These are phyloP conservation scores for Pelargonium fulgidum DNA, from an alignment of 441 rosid species.

Conservation along the genomic window DNA sequence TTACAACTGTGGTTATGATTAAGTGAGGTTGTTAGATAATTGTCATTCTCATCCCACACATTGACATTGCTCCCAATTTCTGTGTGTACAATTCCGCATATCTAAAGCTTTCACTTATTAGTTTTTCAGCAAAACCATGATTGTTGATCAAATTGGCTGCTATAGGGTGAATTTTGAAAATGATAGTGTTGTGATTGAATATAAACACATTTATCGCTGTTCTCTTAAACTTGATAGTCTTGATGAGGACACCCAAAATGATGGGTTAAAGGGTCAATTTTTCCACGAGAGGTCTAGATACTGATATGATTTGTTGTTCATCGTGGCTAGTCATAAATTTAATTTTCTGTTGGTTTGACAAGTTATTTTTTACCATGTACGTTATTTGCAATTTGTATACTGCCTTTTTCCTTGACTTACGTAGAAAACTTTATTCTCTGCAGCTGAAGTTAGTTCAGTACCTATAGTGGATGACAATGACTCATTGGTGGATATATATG, in stretches of 20 bases:
- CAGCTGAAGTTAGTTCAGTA: constrained; percentile 93
- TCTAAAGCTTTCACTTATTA: no score
- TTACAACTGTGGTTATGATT: no score
- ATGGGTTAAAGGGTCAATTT: not conserved
- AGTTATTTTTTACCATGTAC: no score
- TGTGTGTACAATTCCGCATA: no score
- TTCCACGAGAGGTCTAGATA: not conserved
- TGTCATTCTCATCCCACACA: no score
- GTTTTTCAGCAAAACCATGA: no score
- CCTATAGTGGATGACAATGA: constrained; percentile 96
- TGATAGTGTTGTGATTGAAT: constrained; percentile 4
- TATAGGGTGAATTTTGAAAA: not conserved
- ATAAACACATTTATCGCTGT: not conserved
- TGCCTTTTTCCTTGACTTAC: not conserved
- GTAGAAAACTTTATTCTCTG: constrained; percentile 16
- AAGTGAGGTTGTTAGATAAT: no score
- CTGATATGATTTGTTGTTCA: not conserved
- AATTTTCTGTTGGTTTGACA: not conserved
- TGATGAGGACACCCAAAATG: not conserved
- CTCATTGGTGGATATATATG: constrained; percentile 84
- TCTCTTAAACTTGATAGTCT: not conserved
- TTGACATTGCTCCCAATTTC: no score
- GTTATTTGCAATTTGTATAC: not conserved
- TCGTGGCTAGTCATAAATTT: not conserved
- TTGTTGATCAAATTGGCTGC: not conserved